Base-by-base conservation (phyloP, 257 asterid species). In the Ocimum tenuiflorum region DNA sequence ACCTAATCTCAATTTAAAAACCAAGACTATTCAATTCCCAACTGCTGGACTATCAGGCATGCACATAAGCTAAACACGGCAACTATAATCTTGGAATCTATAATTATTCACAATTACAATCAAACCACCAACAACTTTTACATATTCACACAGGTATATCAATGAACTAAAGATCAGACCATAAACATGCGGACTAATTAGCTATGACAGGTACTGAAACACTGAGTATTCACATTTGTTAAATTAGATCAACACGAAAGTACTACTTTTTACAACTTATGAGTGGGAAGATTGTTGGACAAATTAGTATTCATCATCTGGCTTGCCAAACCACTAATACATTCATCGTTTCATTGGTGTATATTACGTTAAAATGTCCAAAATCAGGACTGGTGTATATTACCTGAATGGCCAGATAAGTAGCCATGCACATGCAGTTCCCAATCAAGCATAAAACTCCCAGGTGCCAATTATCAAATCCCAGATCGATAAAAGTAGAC, bases 401-500 rank as follows among this genome's bases (percentile, higher is more conserved):
- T 83, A 94, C 99, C 95, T 90, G 99, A 83, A 90, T 71, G 61
- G 97, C 85, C 46, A 94, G 76, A 78, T 83, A 94, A 48, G 91
- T 76, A 29, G 96, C 95, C 97, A 90, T 81, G 75, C 96, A 86
- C 85, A 90, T 81, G 77, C 99, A 94, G 80, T 94, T 90, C 70
- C 97, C 99, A 51, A 90, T 80, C 47, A 94, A 80, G 77, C 97
- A 94, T 70, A 94, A 64, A 63, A 88, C 96, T 17, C 99, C 99
- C 7, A 94, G 74, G 78, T 88, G 90, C 97, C 97, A 94, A 71
- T 69, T 74, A 75, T 88, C 95, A 18, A 94, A 68, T 39, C 96
- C 95, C 22, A 79, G 54, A 38, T 83, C 91, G 73, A 85, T 63
- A 52, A 83, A 76, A 70, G 78, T 77, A 64, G 92, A 79, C 73